Conservation (phyloP, 306 rosid species). For the Datisca glomerata region DNA sequence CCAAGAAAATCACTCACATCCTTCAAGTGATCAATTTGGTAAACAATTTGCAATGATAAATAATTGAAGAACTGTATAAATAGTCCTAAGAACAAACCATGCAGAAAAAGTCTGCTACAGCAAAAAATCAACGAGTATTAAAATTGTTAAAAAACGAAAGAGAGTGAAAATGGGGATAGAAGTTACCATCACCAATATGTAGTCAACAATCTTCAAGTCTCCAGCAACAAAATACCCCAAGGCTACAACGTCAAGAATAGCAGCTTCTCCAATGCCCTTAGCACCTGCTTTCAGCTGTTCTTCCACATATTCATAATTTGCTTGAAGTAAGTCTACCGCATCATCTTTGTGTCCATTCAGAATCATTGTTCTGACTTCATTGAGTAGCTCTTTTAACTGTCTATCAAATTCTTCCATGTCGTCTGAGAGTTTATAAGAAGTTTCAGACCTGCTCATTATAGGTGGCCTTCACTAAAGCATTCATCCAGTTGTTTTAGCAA, state of each 20-base stretch:
- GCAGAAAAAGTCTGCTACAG: neutral
- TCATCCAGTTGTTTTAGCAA: neutral
- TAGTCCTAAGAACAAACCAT: neutral
- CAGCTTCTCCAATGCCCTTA: slow-evolving; percentile 78
- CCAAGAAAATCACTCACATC: neutral
- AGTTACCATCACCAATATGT: slow-evolving; percentile 46
- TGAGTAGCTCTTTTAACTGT: slow-evolving; percentile 65
- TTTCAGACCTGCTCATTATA: slow-evolving; percentile 19
- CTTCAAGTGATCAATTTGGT: no score
- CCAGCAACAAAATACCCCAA: slow-evolving; percentile 76
- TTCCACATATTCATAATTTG: slow-evolving; percentile 69
- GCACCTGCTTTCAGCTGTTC: slow-evolving; percentile 50
- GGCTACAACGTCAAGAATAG: slow-evolving; percentile 58
- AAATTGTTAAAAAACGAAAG: slow-evolving; percentile 12
- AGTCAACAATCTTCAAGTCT: slow-evolving; percentile 43
- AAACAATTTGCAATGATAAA: no score
- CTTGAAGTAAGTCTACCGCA: slow-evolving; percentile 56
- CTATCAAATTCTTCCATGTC: slow-evolving; percentile 31
- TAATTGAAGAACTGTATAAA: neutral
- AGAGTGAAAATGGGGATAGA: slow-evolving; percentile 1
- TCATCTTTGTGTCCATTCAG: slow-evolving; percentile 44
- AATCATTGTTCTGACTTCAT: slow-evolving; percentile 65
- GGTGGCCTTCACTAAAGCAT: no score
- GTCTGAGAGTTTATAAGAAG: slow-evolving; percentile 11
- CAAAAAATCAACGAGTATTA: neutral